Evolutionary conservation across 78 protist genomes (phyloP), one percentile per base, ranked within the genome.

Genomic region (Tieghemostelium lacteum): DNA sequence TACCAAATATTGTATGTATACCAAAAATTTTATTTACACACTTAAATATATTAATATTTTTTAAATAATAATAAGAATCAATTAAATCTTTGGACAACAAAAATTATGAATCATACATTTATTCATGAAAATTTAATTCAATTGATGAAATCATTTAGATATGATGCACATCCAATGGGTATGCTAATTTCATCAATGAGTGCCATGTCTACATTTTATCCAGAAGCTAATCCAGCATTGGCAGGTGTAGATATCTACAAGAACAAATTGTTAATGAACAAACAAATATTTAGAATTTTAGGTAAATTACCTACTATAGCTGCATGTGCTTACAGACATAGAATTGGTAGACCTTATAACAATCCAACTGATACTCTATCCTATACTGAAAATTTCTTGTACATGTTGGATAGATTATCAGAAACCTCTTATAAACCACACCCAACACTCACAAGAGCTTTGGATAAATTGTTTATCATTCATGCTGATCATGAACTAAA

Each of bases 101-200:
- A 62, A n/a, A 60, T 95, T 64, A 88, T 83, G 94, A 42, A 54
- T 2, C 96, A 92, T 78, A 88, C 95, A 16, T 87, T 57, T 39
- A 39, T 95, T 45, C 95, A 92, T 50, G 95, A 88, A 70, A 73
- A 95, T 93, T 39, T 92, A 58, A 55, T 67, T 60, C 40, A 37
- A 4, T 49, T 92, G 61, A 87, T 95, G 92, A 42, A 80, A 63
- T 49, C 77, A 29, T 92, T 92, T 57, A 73, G 97, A 17, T 86
- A 95, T 83, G 95, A 95, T 83, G 95, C 97, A 20, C 97, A 95
- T 60, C 97, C 97, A n/a, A 95, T 95, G 97, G 94, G 96, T 31
- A 95, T 95, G 97, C 63, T 95, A 22, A 60, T 89, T 65, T 42
- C 86, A 39, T 54, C 95, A 39, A 69, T 92, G 17, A 91, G 89